Evolutionary conservation across 2,329 filamentous ascomycete species (phyloP).

Genomic region (Pyrenochaeta sp.): DNA sequence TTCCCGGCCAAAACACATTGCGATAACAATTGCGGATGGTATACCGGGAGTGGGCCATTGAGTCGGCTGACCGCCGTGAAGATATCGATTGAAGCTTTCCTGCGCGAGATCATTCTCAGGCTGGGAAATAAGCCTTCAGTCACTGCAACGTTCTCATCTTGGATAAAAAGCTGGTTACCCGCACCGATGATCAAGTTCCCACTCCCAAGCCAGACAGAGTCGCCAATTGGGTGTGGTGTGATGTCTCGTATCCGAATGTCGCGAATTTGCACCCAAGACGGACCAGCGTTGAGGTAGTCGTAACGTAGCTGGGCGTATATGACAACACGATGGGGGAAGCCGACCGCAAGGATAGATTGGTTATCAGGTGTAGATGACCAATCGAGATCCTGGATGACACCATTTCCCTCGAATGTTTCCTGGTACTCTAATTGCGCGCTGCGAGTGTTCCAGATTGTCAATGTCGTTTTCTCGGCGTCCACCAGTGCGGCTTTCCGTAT

Average conservation of each 20-base stretch:
- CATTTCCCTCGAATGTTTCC: constrained; percentile 74
- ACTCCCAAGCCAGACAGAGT: constrained; percentile 88
- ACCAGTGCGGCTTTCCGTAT: constrained; percentile 88
- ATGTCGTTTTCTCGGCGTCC: constrained; percentile 72
- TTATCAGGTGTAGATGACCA: constrained; percentile 93
- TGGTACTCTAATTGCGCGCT: constrained; percentile 83
- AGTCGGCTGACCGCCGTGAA: constrained; percentile 84
- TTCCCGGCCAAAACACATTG: constrained; percentile 89
- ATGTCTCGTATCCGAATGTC: constrained; percentile 83
- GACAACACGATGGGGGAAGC: constrained; percentile 85
- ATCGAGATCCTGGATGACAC: constrained; percentile 84
- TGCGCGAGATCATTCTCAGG: constrained; percentile 59
- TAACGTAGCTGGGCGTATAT: constrained; percentile 88
- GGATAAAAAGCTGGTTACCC: constrained; percentile 89
- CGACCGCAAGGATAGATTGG: constrained; percentile 90
- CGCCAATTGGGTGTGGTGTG: constrained; percentile 89
- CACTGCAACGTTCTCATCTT: constrained; percentile 76
- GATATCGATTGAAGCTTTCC: constrained; percentile 68
- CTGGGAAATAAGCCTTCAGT: constrained; percentile 67
- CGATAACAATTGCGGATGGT: constrained; percentile 89
- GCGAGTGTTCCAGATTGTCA: constrained; percentile 92
- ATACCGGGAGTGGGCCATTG: constrained; percentile 87
- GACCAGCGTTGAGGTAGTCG: constrained; percentile 86
- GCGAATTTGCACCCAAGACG: constrained; percentile 87
- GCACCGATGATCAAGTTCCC: constrained; percentile 87